Evolutionary conservation across 106 monocot species (phyloP).

Genomic region (Xerophyta viscosa): DNA sequence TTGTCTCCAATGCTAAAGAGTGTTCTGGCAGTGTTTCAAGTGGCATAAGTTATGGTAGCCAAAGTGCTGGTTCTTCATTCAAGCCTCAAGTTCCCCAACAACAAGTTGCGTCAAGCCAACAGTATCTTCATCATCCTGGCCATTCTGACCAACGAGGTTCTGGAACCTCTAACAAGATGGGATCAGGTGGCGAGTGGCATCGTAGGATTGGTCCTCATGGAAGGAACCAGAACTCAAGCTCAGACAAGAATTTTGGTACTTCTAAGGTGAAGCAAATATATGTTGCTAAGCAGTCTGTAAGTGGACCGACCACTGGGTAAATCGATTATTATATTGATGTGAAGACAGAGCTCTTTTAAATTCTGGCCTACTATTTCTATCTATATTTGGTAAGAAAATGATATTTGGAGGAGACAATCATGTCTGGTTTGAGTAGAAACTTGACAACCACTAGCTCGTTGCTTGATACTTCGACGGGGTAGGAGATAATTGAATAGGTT

Average conservation of each 20-base stretch:
- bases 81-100: constrained; percentile 13
- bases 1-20: constrained; percentile 7
- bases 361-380: too few relatives aligned
- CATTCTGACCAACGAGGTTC: constrained; percentile 18
- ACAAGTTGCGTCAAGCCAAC: constrained; percentile 19
- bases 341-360: too few relatives aligned
- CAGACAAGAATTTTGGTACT: constrained; percentile 38
- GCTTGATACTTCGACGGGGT: too few relatives aligned
- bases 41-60: constrained; percentile 5
- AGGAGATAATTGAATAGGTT: too few relatives aligned
- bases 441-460: too few relatives aligned
- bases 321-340: too few relatives aligned
- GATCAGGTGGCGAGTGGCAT: constrained; percentile 58
- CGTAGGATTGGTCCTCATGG: constrained; percentile 48
- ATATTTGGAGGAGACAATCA: too few relatives aligned
- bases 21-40: not conserved
- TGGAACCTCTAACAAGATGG: constrained; percentile 29
- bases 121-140: constrained; percentile 29
- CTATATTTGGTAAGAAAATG: too few relatives aligned
- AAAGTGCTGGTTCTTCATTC: constrained; percentile 1
- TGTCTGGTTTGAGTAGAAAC: too few relatives aligned
- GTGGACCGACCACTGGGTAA: constrained; percentile 12
- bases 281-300: constrained; percentile 57
- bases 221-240: constrained; percentile 26
- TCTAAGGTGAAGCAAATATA: constrained; percentile 85